A percentile compares a stretch with the other conserved stretches of the same genome.
phyloP scores from a whole-genome alignment of 2,329 filamentous ascomycete species.

The Geosmithia putterillii region DNA sequence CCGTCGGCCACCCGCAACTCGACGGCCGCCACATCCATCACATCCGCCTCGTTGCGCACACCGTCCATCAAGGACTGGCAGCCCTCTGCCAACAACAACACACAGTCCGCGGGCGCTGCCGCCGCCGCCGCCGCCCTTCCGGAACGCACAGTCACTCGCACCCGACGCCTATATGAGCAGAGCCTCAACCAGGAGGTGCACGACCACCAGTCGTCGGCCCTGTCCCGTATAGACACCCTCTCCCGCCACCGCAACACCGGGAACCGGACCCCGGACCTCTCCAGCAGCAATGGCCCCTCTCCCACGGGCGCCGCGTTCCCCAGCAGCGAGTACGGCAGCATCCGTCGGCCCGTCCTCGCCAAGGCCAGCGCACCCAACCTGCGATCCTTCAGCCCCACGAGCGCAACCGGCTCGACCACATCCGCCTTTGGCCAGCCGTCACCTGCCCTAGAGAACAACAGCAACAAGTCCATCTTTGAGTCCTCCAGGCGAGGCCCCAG shows the following conservation, averaged over 20 bases:
- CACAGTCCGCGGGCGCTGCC: constrained; percentile 8
- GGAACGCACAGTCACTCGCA: constrained; percentile 57
- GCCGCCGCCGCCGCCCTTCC: constrained; percentile 26
- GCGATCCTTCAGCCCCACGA: constrained; percentile 39
- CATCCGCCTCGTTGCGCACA: constrained; percentile 49
- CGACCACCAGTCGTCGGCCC: constrained; percentile 64
- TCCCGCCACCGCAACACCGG: constrained; percentile 46
- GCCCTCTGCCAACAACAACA: constrained; percentile 10
- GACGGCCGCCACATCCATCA: constrained; percentile 77
- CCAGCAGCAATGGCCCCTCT: constrained; percentile 28
- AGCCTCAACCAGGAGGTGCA: constrained; percentile 68
- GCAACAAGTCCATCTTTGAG: constrained; percentile 10
- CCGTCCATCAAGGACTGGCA: constrained; percentile 39
- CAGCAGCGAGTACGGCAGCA: constrained; percentile 23
- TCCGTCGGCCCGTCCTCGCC: constrained; percentile 30
- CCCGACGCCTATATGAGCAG: constrained; percentile 70
- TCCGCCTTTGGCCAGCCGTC: constrained; percentile 22
- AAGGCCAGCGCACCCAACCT: constrained; percentile 61
- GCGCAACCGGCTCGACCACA: constrained; percentile 16
- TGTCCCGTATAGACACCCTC: constrained; percentile 71
- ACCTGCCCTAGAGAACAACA: constrained; percentile 16
- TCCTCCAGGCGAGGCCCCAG: not conserved
- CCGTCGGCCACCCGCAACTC: constrained; percentile 62
- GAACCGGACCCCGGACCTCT: constrained; percentile 36
- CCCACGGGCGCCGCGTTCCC: constrained; percentile 27